Percentiles rank a stretch among this genome's conserved stretches.
These are phyloP conservation scores for Physcomitrium patens DNA, from an alignment of 225 moss, liverwort and hornwort species.

Conservation along the genomic window DNA sequence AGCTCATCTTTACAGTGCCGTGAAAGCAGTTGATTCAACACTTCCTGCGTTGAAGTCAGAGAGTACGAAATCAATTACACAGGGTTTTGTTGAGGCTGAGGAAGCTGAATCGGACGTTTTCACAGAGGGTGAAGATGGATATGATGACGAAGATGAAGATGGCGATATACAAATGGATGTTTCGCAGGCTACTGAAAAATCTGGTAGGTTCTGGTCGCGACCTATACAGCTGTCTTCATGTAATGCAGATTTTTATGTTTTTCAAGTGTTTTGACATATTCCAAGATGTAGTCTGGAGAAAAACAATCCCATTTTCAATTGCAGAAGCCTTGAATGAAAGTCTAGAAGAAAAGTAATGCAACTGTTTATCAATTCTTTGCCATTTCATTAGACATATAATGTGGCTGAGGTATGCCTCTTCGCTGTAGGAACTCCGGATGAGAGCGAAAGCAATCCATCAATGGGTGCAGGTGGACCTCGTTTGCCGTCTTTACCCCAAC, in stretches of 20 bases:
- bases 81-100: conserved; percentile 27
- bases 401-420: conserved; percentile 34
- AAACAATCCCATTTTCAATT: too few species aligned
- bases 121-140: conserved; percentile 46
- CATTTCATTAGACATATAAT: too few species aligned
- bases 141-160: conserved; percentile 35
- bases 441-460: conserved; percentile 30
- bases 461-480: conserved; percentile 4
- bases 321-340: too few species aligned
- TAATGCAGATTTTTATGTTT: neutral
- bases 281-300: too few species aligned
- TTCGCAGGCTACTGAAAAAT: conserved; percentile 20
- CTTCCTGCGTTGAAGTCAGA: conserved; percentile 31
- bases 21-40: conserved; percentile 31
- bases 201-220: conserved; percentile 37
- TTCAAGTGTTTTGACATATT: too few species aligned
- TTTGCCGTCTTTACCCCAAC: conserved; percentile 50
- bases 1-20: conserved; percentile 31
- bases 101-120: conserved; percentile 47
- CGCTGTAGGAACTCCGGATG: conserved; percentile 45
- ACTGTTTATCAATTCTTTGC: too few species aligned
- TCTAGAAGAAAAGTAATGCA: too few species aligned
- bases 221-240: neutral
- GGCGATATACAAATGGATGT: conserved; percentile 28
- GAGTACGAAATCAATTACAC: conserved; percentile 33